Percentiles rank a stretch among this genome's conserved stretches.
Conservation (phyloP, 257 asterid genomes). For the Dorcoceras hygrometricum region DNA sequence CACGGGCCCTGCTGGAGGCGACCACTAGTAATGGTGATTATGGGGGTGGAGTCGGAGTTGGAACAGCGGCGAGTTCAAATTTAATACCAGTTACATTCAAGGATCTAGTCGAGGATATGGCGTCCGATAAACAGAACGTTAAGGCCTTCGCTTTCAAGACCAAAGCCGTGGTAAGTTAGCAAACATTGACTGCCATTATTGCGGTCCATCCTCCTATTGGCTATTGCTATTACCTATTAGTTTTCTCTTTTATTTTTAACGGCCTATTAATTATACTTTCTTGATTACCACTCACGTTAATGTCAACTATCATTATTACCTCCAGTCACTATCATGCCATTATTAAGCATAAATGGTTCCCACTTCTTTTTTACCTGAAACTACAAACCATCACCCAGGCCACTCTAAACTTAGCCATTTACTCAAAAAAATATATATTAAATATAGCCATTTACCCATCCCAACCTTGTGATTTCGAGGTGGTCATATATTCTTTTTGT, state of each 20-base stretch:
- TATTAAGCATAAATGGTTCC: background rate
- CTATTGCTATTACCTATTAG: background rate
- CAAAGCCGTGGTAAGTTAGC: conserved; percentile 59
- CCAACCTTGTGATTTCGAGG: background rate
- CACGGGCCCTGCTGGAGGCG: conserved; percentile 68
- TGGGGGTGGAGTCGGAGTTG: conserved; percentile 29
- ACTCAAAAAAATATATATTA: no score
- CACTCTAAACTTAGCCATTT: background rate
- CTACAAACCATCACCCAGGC: background rate
- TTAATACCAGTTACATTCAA: conserved; percentile 49
- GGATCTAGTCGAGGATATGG: conserved; percentile 74
- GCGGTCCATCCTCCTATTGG: background rate
- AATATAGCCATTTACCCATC: background rate
- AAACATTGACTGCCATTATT: conserved; percentile 13
- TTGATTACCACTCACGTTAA: conserved; percentile 9
- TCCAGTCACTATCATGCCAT: conserved; percentile 11
- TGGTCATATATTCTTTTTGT: no score
- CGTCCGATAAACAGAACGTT: conserved; percentile 63
- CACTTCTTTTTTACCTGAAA: conserved; percentile 4
- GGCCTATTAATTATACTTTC: no score
- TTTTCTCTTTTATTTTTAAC: background rate
- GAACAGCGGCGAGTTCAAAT: conserved; percentile 32
- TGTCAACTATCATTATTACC: conserved; percentile 6
- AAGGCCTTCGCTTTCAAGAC: conserved; percentile 74
- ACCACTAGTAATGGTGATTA: conserved; percentile 33